Base-by-base conservation (phyloP, 371 early-diverging fungal genomes). In the Mucor ambiguus region DNA sequence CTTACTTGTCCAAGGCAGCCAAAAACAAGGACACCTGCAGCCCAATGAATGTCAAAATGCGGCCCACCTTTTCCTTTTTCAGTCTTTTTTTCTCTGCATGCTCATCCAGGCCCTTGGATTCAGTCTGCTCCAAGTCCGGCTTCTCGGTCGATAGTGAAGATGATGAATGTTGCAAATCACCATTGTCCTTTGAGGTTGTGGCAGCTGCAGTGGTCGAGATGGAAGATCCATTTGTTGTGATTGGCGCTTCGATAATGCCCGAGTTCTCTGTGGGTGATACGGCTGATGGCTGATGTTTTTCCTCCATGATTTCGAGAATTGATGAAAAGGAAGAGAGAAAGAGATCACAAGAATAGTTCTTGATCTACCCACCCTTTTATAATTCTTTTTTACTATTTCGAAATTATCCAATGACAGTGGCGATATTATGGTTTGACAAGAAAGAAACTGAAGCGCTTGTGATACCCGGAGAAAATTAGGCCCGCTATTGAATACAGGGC, bases 1-100 rank as follows among this genome's bases (percentile, higher is more conserved):
- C 54, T 72, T 78, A 79, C 82, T 73, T 85, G 70, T 93, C 94
- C 48, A 93, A 78, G 60, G 90, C 91, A 29, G 90, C 91, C 63
- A 95, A 82, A 71, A 95, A 92, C 7, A 91, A 67, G 0, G 88
- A 81, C 60, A 90, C 67, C 22, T 83, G 84, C 32, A 90, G 72
- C 43, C 83, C 81, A 30, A 85, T 43, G 65, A 83, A 82, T n/a
- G 77, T 79, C 56, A 67, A 57, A 30, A 64, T 38, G 7, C 64
- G 46, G 16, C 48, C 64, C 1, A 48, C 9, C n/a, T 58, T 64
- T n/a, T 44, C 58, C 35, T 64, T 64, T 26, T 58, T 64, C 16
- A 35, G 28, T 58, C n/a, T 28, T 16, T 62, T 62, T 16, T 26
- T 37, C 11, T 52, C 54, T 20, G 52, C 55, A 29, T 52, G 20